These are phyloP conservation scores for Salvia sclarea DNA, from an alignment of 305 asterid genomes.

Conservation along the genomic window DNA sequence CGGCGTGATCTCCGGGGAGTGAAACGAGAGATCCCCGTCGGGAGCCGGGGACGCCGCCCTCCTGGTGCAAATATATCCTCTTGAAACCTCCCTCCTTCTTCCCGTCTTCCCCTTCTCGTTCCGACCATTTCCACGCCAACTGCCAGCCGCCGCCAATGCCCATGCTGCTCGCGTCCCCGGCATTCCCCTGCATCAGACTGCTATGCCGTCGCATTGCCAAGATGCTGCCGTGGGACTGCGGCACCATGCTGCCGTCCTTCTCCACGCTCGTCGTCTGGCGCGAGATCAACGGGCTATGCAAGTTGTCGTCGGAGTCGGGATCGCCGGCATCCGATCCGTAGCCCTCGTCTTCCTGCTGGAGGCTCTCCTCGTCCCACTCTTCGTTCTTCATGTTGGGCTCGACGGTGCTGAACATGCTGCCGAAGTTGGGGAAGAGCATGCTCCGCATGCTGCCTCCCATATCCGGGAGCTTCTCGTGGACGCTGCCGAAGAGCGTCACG, in stretches of 20 bases:
- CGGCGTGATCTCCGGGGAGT: constrained; percentile 61
- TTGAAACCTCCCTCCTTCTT: constrained; percentile 74
- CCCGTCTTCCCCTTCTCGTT: constrained; percentile 69
- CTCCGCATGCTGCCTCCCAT: constrained; percentile 83
- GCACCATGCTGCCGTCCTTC: constrained; percentile 47
- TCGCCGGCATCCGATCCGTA: constrained; percentile 46
- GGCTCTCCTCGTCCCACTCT: constrained; percentile 87
- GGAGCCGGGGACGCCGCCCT: constrained; percentile 59
- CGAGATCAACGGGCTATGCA: constrained; percentile 82
- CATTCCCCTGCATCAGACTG: constrained; percentile 54
- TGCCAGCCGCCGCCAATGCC: constrained; percentile 98
- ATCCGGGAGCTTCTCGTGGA: constrained; percentile 81
- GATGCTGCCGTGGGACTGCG: constrained; percentile 53
- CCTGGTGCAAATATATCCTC: constrained; percentile 80
- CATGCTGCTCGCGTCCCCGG: constrained; percentile 62
- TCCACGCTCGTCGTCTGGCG: constrained; percentile 77
- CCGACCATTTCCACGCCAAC: constrained; percentile 88
- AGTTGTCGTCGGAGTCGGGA: constrained; percentile 58
- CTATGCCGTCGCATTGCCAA: constrained; percentile 61
- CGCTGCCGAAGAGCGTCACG: constrained; percentile 84
- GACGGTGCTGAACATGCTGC: constrained; percentile 85
- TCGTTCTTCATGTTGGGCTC: constrained; percentile 58
- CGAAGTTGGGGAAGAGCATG: constrained; percentile 92
- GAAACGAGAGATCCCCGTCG: constrained; percentile 84
- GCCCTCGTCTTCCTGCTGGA: constrained; percentile 67